Evolutionary conservation across 2,329 filamentous ascomycete genomes (phyloP), one percentile per base, ranked within the genome.

Genomic region (Fusarium sp.): DNA sequence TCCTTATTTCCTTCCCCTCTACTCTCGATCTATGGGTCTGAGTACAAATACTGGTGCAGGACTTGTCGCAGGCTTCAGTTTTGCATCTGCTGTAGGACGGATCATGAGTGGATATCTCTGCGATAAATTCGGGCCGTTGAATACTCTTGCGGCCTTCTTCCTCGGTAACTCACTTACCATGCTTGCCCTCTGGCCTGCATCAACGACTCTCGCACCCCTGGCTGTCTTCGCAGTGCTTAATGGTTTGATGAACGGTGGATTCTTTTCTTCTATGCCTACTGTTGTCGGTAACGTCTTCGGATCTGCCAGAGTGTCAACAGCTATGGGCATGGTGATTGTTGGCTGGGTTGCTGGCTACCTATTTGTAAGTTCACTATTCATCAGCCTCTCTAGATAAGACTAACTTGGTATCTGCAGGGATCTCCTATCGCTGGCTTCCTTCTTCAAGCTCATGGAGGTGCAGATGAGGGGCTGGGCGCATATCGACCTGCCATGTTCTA

Each of bases 221-320:
- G 80, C 88, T 22, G 79, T 86, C 0, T 92, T 92, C 75, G 88
- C 88, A 14, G 82, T 91, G 11, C 80, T 91, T 28, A 92, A 91
- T 70, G 90, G 90, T 0, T 81, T 86, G 42, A 85, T 87, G 10
- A 91, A 91, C 73, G 90, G 90, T 1, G 89, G 87, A 0, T 92
- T 92, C 82, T 92, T 92, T 75, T 86, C 87, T 3, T 88, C 87
- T 0, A 90, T 91, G 84, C 90, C 90, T 0, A 91, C 90, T 0
- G 89, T 90, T 5, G 87, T 91, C 1, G 86, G 87, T 0, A 89
- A 86, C 71, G 85, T 90, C 0, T 91, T 90, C 80, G 90, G 89
- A 4, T 88, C 85, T 8, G 85, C 84, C 2, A 82, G 87, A 8
- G 85, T 90, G 42, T 83, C 86, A 8, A 86, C 90, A 26, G 89